Evolutionary conservation across 2,329 filamentous ascomycete species (phyloP), one percentile per base, ranked within the genome.

Genomic region (Calonectria fujianensis): DNA sequence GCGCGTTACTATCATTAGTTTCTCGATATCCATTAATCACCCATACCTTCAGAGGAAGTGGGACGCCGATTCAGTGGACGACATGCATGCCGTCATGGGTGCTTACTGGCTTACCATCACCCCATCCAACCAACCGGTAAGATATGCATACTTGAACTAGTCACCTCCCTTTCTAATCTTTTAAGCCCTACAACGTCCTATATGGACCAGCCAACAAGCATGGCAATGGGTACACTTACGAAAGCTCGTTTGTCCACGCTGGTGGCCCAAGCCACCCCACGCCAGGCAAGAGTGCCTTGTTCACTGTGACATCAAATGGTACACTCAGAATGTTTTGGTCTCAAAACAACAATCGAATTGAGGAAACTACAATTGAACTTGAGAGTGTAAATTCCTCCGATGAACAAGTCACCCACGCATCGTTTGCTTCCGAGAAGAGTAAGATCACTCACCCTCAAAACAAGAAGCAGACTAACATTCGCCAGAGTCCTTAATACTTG

Each of bases 51-150:
- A 89, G 65, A 90, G 93, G 52, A 90, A 89, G 70, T 93, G 92
- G 85, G 89, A 93, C 31, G 84, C 88, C n/a, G 95, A 96, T 81
- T 85, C 90, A 2, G 87, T 93, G 69, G 94, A 96, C 80, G 95
- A 98, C 82, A 88, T 95, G 48, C 92, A 94, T 77, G 91, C 93
- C 65, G 88, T 98, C 7, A 95, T 97, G 9, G 97, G 96, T 4
- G 91, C 95, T 83, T 94, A 95, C 85, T 99, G 97, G 97, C 88
- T 98, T 70, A 87, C 89, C n/a, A 88, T 93, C 31, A 86, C 90
- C 35, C 88, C 90, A 4, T 81, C 82, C n/a, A 83, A 82, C 79
- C 84, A 86, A 78, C 85, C 88, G 81, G 83, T 85, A 73, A 71
- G 76, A 4, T 16, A 20, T 9, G 48, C 10, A 69, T 32, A 37